phyloP scores from a whole-genome alignment of 2,329 filamentous ascomycete genomes.

The Mycosphaerelloides madeirae region DNA sequence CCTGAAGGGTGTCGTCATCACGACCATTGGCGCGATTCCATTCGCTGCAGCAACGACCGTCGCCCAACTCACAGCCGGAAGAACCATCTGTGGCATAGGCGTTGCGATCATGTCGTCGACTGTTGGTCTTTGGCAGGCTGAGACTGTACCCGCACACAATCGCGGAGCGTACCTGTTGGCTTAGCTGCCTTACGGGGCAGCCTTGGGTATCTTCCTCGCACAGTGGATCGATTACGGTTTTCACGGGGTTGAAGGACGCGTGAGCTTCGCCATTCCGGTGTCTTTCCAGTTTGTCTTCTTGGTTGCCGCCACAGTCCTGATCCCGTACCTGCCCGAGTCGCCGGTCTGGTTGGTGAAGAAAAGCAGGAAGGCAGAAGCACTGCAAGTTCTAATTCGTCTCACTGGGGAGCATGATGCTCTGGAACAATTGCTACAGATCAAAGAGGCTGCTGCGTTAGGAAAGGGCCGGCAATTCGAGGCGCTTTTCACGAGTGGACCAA shows the following conservation, averaged over 20 bases:
- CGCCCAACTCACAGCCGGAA: conserved; percentile 50
- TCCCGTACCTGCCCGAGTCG: conserved; percentile 13
- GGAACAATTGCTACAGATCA: conserved; percentile 38
- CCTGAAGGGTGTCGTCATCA: conserved; percentile 37
- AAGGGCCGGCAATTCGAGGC: conserved; percentile 44
- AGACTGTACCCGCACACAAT: conserved; percentile 54
- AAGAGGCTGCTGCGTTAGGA: conserved; percentile 5
- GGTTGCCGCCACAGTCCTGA: conserved; percentile 33
- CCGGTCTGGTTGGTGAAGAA: conserved; percentile 15
- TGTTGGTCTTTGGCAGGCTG: conserved; percentile 15
- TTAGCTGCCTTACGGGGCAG: conserved; percentile 48
- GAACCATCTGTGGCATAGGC: conserved; percentile 45
- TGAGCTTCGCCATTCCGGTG: conserved; percentile 48
- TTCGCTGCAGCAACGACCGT: conserved; percentile 35
- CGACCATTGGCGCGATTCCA: conserved; percentile 41
- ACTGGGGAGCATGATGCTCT: conserved; percentile 49
- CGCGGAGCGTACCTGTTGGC: conserved; percentile 57
- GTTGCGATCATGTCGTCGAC: conserved; percentile 5
- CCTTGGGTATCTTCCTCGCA: conserved; percentile 37
- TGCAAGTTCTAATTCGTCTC: conserved; percentile 46
- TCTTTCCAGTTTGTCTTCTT: conserved; percentile 21
- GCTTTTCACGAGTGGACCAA: conserved; percentile 58
- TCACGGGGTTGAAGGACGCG: conserved; percentile 31
- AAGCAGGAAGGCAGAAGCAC: conserved; percentile 11
- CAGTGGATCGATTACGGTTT: conserved; percentile 49